These are phyloP conservation scores for Escallonia rubra DNA, from an alignment of 129 eudicot genomes.

Conservation along the genomic window DNA sequence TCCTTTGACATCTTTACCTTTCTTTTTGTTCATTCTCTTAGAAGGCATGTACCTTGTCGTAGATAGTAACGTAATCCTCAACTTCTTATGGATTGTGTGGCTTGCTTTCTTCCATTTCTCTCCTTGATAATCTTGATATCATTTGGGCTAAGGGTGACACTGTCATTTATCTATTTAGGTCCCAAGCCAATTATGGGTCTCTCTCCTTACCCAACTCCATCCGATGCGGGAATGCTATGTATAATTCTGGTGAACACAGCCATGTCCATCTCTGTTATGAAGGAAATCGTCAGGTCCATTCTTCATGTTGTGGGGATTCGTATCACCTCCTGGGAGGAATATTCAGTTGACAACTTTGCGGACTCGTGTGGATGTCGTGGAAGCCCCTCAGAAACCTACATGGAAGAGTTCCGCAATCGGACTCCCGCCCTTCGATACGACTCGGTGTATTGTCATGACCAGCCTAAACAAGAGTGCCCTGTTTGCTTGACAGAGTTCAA, in stretches of 20 bases:
- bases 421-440: conserved; percentile 55
- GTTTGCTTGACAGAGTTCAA: conserved; percentile 78
- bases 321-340: conserved; percentile 62
- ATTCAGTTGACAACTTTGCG: conserved; percentile 22
- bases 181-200: conserved; percentile 56
- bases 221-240: conserved; percentile 75
- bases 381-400: conserved; percentile 53
- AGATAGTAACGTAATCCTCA: neutral
- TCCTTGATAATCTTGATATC: neutral
- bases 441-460: conserved; percentile 24
- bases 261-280: conserved; percentile 61
- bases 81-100: neutral
- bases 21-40: neutral
- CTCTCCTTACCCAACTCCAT: conserved; percentile 61
- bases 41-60: neutral
- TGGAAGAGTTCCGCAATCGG: conserved; percentile 60
- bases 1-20: neutral
- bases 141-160: neutral
- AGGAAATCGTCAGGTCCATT: conserved; percentile 54
- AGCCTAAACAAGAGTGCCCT: conserved; percentile 60
- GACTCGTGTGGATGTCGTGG: conserved; percentile 41
- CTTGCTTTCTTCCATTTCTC: conserved; percentile 1
- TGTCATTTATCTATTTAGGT: conserved; percentile 32
- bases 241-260: conserved; percentile 72
- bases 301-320: conserved; percentile 73